A percentile compares a stretch with the other conserved stretches of the same genome.
These are phyloP conservation scores for Colletotrichum sp. DNA, from an alignment of 2,329 filamentous ascomycete species.

Conservation along the genomic window DNA sequence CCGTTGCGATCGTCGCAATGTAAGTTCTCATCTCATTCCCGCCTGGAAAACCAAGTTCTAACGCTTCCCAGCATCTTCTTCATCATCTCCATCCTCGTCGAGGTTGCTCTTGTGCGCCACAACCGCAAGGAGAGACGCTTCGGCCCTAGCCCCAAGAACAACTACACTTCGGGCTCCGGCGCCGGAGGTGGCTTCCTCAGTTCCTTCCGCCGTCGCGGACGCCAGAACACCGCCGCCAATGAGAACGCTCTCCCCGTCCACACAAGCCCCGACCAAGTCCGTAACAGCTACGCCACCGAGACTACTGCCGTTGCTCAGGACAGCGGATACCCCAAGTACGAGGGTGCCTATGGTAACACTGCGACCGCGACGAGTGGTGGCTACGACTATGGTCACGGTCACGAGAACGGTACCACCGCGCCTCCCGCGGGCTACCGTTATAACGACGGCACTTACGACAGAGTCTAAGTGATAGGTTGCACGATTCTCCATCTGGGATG, in stretches of 20 bases:
- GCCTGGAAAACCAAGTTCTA: neutral
- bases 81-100: constrained; percentile 72
- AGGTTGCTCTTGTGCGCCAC: constrained; percentile 71
- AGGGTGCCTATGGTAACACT: neutral
- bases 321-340: constrained; percentile 25
- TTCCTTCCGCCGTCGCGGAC: constrained; percentile 37
- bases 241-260: constrained; percentile 42
- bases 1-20: constrained; percentile 79
- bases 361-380: neutral
- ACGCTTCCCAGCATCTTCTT: constrained; percentile 67
- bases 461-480: constrained; percentile 18
- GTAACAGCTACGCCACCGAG: constrained; percentile 47
- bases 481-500: constrained; percentile 17
- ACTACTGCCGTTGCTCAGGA: constrained; percentile 34
- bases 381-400: constrained; percentile 2
- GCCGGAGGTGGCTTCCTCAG: constrained; percentile 35
- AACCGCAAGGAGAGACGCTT: constrained; percentile 78
- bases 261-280: constrained; percentile 45
- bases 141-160: constrained; percentile 52
- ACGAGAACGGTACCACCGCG: constrained; percentile 12
- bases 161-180: constrained; percentile 66
- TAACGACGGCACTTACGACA: constrained; percentile 40
- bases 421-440: constrained; percentile 35
- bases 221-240: constrained; percentile 29
- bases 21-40: constrained; percentile 43